These are phyloP conservation scores for Arabidopsis lyrata DNA, from an alignment of 441 rosid species.

Conservation along the genomic window DNA sequence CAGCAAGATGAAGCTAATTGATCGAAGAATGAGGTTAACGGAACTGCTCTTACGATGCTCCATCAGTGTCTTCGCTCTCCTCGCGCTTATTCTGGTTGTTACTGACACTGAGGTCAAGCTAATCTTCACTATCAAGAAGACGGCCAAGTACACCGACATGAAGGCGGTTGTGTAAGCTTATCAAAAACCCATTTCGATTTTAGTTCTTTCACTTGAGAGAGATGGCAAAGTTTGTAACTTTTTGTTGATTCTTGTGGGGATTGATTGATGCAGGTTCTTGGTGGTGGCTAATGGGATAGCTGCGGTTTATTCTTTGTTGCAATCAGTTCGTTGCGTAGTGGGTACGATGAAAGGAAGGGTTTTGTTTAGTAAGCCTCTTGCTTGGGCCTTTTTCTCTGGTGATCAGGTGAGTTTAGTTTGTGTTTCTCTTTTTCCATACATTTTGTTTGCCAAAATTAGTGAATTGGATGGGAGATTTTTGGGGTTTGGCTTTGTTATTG, in stretches of 20 bases:
- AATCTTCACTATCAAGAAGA: constrained; percentile 74
- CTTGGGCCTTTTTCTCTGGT: constrained; percentile 86
- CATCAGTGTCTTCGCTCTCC: constrained; percentile 59
- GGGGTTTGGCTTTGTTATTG: constrained; percentile 7
- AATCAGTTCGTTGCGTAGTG: constrained; percentile 71
- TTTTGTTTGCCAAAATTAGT: constrained; percentile 24
- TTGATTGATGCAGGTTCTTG: constrained; percentile 61
- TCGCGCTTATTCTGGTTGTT: constrained; percentile 68
- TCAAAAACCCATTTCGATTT: not conserved
- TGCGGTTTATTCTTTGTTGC: constrained; percentile 75
- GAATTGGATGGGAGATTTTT: constrained; percentile 12
- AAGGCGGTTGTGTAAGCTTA: constrained; percentile 80
- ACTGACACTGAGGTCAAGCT: constrained; percentile 77
- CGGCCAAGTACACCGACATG: constrained; percentile 84
- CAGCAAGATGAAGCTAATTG: constrained; percentile 59
- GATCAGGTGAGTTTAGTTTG: constrained; percentile 68
- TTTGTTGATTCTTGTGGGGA: constrained; percentile 1
- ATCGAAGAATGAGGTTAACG: constrained; percentile 67
- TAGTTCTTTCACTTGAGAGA: constrained; percentile 2
- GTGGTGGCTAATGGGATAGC: constrained; percentile 77
- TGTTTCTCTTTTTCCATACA: constrained; percentile 13
- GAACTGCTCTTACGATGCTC: constrained; percentile 79
- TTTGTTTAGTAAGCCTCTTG: constrained; percentile 73
- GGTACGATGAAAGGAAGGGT: constrained; percentile 65
- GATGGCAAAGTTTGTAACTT: not conserved